These are phyloP conservation scores for Lentinula sp. DNA, from an alignment of 768 basidiomycete species.

Conservation along the genomic window DNA sequence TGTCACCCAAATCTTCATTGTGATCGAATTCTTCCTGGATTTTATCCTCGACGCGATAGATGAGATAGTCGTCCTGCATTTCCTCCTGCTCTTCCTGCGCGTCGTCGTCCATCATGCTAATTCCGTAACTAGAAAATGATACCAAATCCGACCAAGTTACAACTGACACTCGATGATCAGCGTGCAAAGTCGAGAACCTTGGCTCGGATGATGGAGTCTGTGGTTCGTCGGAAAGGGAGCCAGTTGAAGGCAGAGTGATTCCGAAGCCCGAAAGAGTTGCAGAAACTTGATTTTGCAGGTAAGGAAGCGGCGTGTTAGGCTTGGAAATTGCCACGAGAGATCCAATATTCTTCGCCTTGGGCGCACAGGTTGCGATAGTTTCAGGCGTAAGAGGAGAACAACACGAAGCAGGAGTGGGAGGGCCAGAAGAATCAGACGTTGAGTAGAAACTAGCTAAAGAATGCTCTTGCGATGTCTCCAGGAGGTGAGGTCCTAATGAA, in stretches of 20 bases:
- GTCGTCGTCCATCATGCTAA: background rate
- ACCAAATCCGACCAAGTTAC: conserved; percentile 7
- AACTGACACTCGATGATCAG: background rate
- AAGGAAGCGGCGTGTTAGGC: background rate
- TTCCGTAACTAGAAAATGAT: conserved; percentile 1
- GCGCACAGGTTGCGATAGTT: background rate
- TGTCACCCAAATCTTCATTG: background rate
- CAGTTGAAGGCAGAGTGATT: background rate
- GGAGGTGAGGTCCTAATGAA: background rate
- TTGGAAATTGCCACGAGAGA: background rate
- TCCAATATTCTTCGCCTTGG: background rate
- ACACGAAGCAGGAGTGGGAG: background rate
- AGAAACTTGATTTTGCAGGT: background rate
- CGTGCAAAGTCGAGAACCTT: background rate
- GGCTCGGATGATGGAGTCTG: background rate
- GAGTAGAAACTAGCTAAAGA: background rate
- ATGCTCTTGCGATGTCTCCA: background rate
- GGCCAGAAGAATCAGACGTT: background rate
- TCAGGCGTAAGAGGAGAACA: background rate
- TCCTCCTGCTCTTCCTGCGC: background rate
- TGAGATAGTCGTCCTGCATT: background rate
- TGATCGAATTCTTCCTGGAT: background rate
- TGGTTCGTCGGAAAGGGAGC: background rate
- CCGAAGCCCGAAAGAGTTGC: background rate
- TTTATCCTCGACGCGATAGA: background rate